Conservation (phyloP, 1,284 basidiomycete species). For the Rhodotorula sp. region DNA sequence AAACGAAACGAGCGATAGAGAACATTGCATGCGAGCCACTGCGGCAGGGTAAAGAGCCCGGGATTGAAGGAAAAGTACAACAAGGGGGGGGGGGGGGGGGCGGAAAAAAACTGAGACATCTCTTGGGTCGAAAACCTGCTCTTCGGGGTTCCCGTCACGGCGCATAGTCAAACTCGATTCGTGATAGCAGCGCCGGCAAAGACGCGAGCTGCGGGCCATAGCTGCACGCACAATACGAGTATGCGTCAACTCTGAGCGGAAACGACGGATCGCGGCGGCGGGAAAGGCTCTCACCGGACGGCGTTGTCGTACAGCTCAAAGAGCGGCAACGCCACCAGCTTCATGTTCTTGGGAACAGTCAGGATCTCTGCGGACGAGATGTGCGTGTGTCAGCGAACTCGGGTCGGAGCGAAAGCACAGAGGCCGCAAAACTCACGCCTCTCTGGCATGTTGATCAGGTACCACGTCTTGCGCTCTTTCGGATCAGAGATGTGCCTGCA, state of each 20-base stretch:
- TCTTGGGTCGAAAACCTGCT: neutral
- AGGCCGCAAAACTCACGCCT: constrained; percentile 62
- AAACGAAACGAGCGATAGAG: no score
- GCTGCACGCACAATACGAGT: constrained; percentile 46
- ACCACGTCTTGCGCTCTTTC: constrained; percentile 96
- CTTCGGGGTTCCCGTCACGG: neutral
- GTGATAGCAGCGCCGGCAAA: constrained; percentile 87
- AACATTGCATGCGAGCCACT: neutral
- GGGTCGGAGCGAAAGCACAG: neutral
- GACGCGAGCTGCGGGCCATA: constrained; percentile 91
- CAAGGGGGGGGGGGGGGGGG: neutral
- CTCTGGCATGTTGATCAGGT: constrained; percentile 91
- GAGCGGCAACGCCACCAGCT: constrained; percentile 74
- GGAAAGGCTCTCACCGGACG: constrained; percentile 60
- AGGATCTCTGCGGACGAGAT: constrained; percentile 67
- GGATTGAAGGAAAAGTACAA: neutral
- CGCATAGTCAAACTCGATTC: constrained; percentile 54
- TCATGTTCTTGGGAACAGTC: constrained; percentile 98
- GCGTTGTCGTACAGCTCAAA: constrained; percentile 98
- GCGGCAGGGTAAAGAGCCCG: neutral
- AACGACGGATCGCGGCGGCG: neutral
- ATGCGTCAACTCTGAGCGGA: neutral
- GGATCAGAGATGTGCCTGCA: constrained; percentile 82
- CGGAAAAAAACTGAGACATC: neutral
- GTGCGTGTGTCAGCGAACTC: neutral